Evolutionary conservation across 148 eudicot species (phyloP).

Genomic region (Nepenthes mirabilis): DNA sequence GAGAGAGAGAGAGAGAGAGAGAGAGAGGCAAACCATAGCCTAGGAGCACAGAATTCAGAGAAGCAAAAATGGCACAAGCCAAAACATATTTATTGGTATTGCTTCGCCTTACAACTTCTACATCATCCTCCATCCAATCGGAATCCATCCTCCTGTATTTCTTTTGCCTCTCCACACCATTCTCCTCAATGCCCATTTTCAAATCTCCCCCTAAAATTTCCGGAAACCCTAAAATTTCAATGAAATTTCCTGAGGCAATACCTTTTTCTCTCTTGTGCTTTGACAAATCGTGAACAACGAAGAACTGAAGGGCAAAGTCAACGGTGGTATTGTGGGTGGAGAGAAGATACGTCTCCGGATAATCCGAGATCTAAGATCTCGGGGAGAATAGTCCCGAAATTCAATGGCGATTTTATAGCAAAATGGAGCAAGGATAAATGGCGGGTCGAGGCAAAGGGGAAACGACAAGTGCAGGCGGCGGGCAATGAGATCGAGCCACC

Average conservation of each 20-base stretch:
- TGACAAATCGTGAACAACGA: background rate
- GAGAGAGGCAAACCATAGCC: constrained; percentile 49
- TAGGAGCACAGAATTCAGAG: constrained; percentile 77
- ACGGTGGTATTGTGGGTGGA: too few species aligned
- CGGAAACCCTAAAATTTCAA: background rate
- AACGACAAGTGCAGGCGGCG: too few species aligned
- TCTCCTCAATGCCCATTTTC: background rate
- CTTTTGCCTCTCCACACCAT: background rate
- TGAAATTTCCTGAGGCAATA: background rate
- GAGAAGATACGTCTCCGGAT: too few species aligned
- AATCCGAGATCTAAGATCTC: too few species aligned
- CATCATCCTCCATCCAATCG: background rate
- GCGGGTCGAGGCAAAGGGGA: too few species aligned
- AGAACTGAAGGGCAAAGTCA: too few species aligned
- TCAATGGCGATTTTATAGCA: too few species aligned
- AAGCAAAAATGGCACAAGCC: constrained; percentile 86
- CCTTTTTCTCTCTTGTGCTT: background rate
- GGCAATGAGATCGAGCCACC: too few species aligned
- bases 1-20: background rate
- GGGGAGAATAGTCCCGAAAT: too few species aligned
- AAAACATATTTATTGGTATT: constrained; percentile 43
- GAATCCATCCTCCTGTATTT: background rate
- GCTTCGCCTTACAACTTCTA: background rate
- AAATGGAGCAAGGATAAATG: too few species aligned
- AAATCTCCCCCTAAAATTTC: background rate